Base-by-base conservation (phyloP, 345 rosid species). In the Citropsis articulata region DNA sequence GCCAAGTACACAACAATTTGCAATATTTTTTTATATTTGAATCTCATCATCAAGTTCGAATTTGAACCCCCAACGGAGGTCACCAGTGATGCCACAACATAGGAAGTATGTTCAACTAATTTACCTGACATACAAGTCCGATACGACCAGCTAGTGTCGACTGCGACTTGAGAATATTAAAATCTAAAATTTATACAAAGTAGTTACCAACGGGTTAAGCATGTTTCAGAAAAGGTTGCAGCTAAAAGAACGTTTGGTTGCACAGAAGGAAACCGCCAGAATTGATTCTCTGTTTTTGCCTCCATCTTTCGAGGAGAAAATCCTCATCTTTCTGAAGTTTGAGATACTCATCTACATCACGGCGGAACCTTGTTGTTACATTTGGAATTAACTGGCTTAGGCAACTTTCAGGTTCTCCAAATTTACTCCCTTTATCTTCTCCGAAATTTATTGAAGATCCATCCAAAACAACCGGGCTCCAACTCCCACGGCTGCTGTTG, bases 401-500 rank as follows among this genome's bases (percentile, higher is more conserved):
- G 73, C 9, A 69, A 68, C 75, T 81, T 77, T 67, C 83, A n/a
- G 40, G 25, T 63, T 87, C 85, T 77, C 64, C 74, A 13, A 28
- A 69, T 73, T 73, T 77, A 62, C 71, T 85, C 12, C 80, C 57
- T 22, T n/a, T 7, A 19, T 80, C 79, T 68, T 82, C 87, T 77
- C 84, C 61, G 1, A 27, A 67, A 69, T 75, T 85, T 57, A 76
- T 66, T 33, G 75, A 72, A 55, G 85, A 83, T 24, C 76, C 73
- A 31, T 82, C 81, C 1, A 67, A n/a, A 72, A 77, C 48, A 81
- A 76, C 88, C 0, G 97, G 97, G 81, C 86, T 92, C 91, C 99
- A 92, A 75, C 98, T 94, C 68, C 92, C 97, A 12, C 61, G 90
- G 88, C 97, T 94, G 83, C 97, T 96, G 66, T 75, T 65, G 5